phyloP scores from a whole-genome alignment of 2,329 filamentous ascomycete genomes.

The Thermothelomyces thermophilus region DNA sequence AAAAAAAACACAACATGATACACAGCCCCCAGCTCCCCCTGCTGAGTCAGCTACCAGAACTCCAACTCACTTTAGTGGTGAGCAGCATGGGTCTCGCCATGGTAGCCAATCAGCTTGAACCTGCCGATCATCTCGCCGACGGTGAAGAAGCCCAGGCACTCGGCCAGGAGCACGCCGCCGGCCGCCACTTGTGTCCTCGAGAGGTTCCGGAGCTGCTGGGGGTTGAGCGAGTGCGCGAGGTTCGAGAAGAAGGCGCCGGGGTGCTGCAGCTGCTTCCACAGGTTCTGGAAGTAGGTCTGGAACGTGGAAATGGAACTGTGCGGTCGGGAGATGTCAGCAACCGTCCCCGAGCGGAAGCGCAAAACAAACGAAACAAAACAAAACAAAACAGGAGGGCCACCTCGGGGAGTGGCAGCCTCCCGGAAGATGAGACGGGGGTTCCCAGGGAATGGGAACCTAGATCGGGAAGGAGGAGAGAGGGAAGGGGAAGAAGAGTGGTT shows the following conservation, averaged over 20 bases:
- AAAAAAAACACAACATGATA: too few species aligned
- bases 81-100: conserved; percentile 55
- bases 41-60: background rate
- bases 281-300: conserved; percentile 76
- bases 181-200: conserved; percentile 63
- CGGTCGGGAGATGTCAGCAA: conserved; percentile 8
- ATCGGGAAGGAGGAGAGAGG: background rate
- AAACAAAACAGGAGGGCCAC: background rate
- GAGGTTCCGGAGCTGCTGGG: conserved; percentile 57
- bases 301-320: conserved; percentile 69
- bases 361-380: background rate
- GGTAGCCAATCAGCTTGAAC: conserved; percentile 92
- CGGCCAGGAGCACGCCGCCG: conserved; percentile 72
- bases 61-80: conserved; percentile 47
- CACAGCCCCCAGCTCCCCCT: background rate
- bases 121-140: conserved; percentile 94
- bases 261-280: conserved; percentile 65
- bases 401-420: background rate
- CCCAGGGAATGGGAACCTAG: too few species aligned
- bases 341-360: too few species aligned
- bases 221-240: conserved; percentile 51
- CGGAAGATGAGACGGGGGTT: background rate
- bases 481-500: background rate
- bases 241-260: conserved; percentile 54
- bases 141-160: conserved; percentile 94